These are phyloP conservation scores for Agrostemma githago DNA, from an alignment of 148 eudicot genomes.

Conservation along the genomic window DNA sequence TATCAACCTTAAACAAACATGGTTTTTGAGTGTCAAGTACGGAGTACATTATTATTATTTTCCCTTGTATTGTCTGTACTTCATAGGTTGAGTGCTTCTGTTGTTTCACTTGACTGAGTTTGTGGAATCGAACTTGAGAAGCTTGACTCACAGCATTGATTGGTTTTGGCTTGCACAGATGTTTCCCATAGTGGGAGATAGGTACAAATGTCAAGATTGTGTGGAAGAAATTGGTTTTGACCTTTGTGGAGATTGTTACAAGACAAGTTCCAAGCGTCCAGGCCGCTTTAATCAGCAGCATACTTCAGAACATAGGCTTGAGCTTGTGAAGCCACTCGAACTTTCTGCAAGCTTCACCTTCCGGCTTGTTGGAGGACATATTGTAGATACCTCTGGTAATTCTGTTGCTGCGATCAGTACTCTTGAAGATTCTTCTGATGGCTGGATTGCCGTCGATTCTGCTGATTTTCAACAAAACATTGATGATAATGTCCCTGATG, in stretches of 20 bases:
- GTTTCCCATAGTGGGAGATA: constrained; percentile 65
- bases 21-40: background rate
- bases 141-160: background rate
- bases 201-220: constrained; percentile 70
- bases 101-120: background rate
- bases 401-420: constrained; percentile 25
- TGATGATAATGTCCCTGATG: constrained; percentile 17
- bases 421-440: constrained; percentile 35
- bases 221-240: constrained; percentile 60
- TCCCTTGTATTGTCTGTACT: background rate
- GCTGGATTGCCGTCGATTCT: constrained; percentile 25
- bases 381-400: constrained; percentile 25
- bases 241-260: constrained; percentile 74
- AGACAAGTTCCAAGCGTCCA: constrained; percentile 56
- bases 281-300: constrained; percentile 86
- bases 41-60: no score
- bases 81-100: constrained; percentile 1
- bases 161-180: constrained; percentile 38
- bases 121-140: background rate
- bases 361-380: constrained; percentile 30
- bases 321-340: constrained; percentile 25
- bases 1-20: background rate
- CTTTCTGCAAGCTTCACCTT: constrained; percentile 12
- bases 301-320: constrained; percentile 57
- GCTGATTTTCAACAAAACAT: constrained; percentile 14